Evolutionary conservation across 2,329 filamentous ascomycete genomes (phyloP).

Genomic region (Zarea fungicola): DNA sequence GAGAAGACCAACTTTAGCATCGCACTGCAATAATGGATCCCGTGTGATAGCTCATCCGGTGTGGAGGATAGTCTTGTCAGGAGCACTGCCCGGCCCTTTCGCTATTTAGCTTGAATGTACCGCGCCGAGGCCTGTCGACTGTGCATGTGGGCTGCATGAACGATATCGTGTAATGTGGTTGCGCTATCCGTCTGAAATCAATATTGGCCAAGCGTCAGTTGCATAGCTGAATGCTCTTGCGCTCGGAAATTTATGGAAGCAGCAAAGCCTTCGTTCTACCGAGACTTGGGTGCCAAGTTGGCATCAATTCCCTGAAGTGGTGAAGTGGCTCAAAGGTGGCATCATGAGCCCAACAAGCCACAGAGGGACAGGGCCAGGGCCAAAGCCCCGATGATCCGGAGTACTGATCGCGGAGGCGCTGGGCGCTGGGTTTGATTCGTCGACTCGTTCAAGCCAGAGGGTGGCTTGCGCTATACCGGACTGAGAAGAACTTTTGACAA

Average conservation of each 20-base stretch:
- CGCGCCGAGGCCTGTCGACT: neutral
- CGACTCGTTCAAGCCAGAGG: conserved; percentile 7
- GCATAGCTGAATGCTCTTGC: too few relatives aligned
- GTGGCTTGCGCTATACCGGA: neutral
- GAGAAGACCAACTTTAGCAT: too few relatives aligned
- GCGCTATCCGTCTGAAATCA: too few relatives aligned
- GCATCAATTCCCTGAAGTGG: conserved; percentile 3
- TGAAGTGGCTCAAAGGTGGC: neutral
- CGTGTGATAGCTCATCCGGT: neutral
- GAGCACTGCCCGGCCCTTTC: neutral
- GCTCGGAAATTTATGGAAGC: neutral
- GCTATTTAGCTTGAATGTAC: neutral
- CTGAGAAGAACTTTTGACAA: conserved; percentile 11
- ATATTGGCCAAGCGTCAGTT: too few relatives aligned
- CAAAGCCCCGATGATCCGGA: conserved; percentile 9
- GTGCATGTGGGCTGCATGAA: neutral
- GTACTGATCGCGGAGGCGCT: conserved; percentile 8
- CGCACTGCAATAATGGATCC: neutral
- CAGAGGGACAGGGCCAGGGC: neutral
- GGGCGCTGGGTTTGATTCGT: neutral
- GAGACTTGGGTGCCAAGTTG: too few relatives aligned
- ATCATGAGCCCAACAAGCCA: conserved; percentile 3
- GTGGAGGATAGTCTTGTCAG: neutral
- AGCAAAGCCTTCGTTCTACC: neutral
- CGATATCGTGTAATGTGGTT: too few relatives aligned